These are phyloP conservation scores for Polytrichum formosum DNA, from an alignment of 225 moss, liverwort and hornwort genomes.

Conservation along the genomic window DNA sequence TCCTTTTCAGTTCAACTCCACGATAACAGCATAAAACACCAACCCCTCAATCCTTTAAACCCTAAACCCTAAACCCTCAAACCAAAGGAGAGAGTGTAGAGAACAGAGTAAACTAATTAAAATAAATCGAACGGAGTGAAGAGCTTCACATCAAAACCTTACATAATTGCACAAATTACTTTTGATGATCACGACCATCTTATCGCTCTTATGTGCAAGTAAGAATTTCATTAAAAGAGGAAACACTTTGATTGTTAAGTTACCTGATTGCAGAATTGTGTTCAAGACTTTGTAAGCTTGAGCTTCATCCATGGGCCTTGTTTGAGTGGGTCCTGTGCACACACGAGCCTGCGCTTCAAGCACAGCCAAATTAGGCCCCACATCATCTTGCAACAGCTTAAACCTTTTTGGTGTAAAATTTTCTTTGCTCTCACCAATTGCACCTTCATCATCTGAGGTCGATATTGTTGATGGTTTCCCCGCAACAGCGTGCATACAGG, in stretches of 20 bases:
- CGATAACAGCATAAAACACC: too few relatives aligned
- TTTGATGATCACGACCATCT: neutral
- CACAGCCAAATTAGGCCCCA: conserved; percentile 66
- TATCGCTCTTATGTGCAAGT: neutral
- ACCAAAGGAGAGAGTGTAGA: neutral
- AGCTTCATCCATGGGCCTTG: conserved; percentile 66
- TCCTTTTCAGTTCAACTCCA: too few relatives aligned
- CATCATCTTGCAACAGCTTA: conserved; percentile 39
- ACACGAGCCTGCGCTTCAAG: conserved; percentile 73
- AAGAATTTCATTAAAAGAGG: neutral
- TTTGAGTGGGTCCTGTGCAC: conserved; percentile 82
- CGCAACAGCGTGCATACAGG: conserved; percentile 20
- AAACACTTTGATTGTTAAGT: neutral
- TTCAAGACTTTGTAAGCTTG: conserved; percentile 63
- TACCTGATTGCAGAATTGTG: conserved; percentile 75
- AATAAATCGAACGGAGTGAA: neutral
- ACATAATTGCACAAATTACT: neutral
- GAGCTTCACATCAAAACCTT: too few relatives aligned
- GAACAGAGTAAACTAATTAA: neutral
- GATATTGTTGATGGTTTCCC: conserved; percentile 17
- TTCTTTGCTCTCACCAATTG: conserved; percentile 8
- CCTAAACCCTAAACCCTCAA: neutral
- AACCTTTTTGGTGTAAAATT: conserved; percentile 1
- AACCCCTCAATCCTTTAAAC: neutral
- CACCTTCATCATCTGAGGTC: conserved; percentile 20